phyloP scores from a whole-genome alignment of 805 yeast species.

The Metschnikowia continentalis region DNA sequence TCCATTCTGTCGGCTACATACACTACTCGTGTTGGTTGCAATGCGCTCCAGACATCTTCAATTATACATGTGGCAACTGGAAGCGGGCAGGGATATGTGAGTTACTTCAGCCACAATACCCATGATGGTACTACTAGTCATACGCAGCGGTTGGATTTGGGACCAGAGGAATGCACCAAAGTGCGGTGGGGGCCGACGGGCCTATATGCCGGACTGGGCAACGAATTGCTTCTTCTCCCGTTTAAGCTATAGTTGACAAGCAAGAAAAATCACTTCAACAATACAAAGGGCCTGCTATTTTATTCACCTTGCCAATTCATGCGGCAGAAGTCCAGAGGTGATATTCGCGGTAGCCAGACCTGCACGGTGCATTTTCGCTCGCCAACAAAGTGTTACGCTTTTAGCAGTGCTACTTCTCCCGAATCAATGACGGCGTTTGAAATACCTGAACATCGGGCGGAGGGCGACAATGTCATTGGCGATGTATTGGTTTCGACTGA shows the following conservation, averaged over 20 bases:
- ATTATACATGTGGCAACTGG: constrained; percentile 8
- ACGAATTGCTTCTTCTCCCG: background rate
- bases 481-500: too few relatives aligned
- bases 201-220: background rate
- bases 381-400: background rate
- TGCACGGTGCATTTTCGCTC: constrained; percentile 2
- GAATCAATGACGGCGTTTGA: background rate
- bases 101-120: constrained; percentile 3
- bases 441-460: background rate
- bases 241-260: background rate
- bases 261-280: background rate
- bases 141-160: background rate
- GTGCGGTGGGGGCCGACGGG: constrained; percentile 1
- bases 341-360: background rate
- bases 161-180: background rate
- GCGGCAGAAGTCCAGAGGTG: background rate
- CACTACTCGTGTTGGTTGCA: constrained; percentile 6
- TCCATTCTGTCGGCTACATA: background rate
- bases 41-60: background rate
- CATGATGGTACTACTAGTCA: background rate
- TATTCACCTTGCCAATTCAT: background rate
- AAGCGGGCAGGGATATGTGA: constrained; percentile 7
- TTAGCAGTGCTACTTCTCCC: background rate
- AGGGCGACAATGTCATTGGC: background rate
- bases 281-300: too few relatives aligned